Evolutionary conservation across 192 early-diverging fungal species (phyloP).

Genomic region (Mortierella claussenii): DNA sequence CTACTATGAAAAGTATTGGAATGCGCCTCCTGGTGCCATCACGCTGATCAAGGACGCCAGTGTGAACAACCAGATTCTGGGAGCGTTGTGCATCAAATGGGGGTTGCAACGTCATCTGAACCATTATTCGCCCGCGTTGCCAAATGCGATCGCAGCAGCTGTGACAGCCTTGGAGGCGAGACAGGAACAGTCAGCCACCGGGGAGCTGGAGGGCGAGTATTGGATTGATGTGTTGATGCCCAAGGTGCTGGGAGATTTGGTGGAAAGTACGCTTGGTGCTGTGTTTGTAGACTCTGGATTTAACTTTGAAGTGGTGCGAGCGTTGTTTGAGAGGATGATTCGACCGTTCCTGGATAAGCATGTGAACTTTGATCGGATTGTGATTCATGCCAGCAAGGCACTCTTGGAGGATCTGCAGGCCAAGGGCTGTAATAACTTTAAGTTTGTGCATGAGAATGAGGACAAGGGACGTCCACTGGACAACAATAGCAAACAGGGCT

Average conservation of each 20-base stretch:
- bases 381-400: constrained; percentile 59
- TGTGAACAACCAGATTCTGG: constrained; percentile 89
- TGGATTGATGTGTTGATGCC: constrained; percentile 86
- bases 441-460: constrained; percentile 2
- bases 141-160: constrained; percentile 68
- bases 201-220: constrained; percentile 68
- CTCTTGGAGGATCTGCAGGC: constrained; percentile 56
- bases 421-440: constrained; percentile 52
- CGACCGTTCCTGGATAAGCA: constrained; percentile 58
- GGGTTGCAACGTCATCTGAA: constrained; percentile 75
- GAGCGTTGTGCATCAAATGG: constrained; percentile 69
- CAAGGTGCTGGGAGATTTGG: constrained; percentile 87
- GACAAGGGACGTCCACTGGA: too few species aligned
- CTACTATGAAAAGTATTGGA: constrained; percentile 74
- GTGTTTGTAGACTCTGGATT: constrained; percentile 87
- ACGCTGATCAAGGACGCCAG: constrained; percentile 87
- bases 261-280: constrained; percentile 91
- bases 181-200: constrained; percentile 24
- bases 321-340: constrained; percentile 54
- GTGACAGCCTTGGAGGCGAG: constrained; percentile 57
- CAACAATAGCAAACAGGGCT: too few species aligned
- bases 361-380: constrained; percentile 58
- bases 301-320: constrained; percentile 59
- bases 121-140: constrained; percentile 68
- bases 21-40: constrained; percentile 79